phyloP scores from a whole-genome alignment of 306 rosid species.

The Trifolium dubium region DNA sequence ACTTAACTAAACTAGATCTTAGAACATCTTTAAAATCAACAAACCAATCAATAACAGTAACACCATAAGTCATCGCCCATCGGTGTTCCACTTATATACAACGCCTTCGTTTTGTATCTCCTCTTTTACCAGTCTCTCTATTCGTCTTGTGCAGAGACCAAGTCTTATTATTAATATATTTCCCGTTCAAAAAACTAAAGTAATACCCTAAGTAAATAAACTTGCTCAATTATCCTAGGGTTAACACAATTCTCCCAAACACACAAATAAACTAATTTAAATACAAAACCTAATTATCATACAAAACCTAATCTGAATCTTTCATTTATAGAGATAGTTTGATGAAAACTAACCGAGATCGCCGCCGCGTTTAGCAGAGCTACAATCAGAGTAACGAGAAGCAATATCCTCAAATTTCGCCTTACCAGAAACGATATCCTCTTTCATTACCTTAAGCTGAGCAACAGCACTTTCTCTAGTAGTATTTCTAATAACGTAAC shows the following conservation, averaged over 20 bases:
- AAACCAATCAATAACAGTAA: neutral
- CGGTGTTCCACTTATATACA: too few species aligned
- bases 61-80: neutral
- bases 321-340: conserved; percentile 35
- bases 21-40: neutral
- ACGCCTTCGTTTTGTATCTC: too few species aligned
- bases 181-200: too few species aligned
- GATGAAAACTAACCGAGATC: conserved; percentile 73
- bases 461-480: conserved; percentile 76
- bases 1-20: neutral
- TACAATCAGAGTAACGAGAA: conserved; percentile 85
- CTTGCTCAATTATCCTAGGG: neutral
- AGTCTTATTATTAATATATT: too few species aligned
- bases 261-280: neutral
- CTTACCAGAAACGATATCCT: conserved; percentile 84
- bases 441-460: conserved; percentile 65
- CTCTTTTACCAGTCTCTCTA: too few species aligned
- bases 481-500: conserved; percentile 70
- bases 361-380: conserved; percentile 97
- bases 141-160: too few species aligned
- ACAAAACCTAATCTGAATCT: neutral
- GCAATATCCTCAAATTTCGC: conserved; percentile 74
- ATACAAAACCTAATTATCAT: neutral
- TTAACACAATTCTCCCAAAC: neutral
- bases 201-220: neutral